Conservation (phyloP, 2,329 filamentous ascomycete genomes). For the Lasiodiplodia gonubiensis region DNA sequence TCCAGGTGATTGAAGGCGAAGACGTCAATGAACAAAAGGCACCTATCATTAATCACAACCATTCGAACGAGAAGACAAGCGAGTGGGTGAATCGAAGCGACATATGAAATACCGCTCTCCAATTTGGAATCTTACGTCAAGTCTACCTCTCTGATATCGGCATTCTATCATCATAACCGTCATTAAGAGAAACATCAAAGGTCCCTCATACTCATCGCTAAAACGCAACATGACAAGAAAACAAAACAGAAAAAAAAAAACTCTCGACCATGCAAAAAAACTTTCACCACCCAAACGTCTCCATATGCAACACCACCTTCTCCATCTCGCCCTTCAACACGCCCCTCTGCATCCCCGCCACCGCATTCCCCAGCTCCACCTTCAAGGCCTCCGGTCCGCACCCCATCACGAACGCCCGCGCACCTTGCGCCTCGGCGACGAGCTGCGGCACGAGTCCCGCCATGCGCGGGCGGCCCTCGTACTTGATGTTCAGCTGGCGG, state of each 20-base stretch:
- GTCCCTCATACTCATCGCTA: too few species aligned
- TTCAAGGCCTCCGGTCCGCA: slow-evolving; percentile 13
- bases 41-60: too few species aligned
- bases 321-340: background rate
- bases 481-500: slow-evolving; percentile 25
- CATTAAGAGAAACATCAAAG: too few species aligned
- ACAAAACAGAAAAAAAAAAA: background rate
- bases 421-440: slow-evolving; percentile 25
- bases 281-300: slow-evolving; percentile 36
- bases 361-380: slow-evolving; percentile 3
- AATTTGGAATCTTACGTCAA: too few species aligned
- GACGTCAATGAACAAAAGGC: too few species aligned
- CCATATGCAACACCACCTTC: slow-evolving; percentile 24
- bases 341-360: slow-evolving; percentile 1
- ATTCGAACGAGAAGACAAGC: too few species aligned
- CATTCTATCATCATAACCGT: too few species aligned
- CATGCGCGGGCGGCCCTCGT: slow-evolving; percentile 6
- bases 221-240: too few species aligned
- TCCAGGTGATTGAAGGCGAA: too few species aligned
- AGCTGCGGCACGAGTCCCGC: background rate
- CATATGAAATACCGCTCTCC: too few species aligned
- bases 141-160: too few species aligned
- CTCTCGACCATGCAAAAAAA: background rate
- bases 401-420: slow-evolving; percentile 6
- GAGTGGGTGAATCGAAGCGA: too few species aligned